These are phyloP conservation scores for Trichoderma asperelloides DNA, from an alignment of 495 filamentous ascomycete genomes.

Conservation along the genomic window DNA sequence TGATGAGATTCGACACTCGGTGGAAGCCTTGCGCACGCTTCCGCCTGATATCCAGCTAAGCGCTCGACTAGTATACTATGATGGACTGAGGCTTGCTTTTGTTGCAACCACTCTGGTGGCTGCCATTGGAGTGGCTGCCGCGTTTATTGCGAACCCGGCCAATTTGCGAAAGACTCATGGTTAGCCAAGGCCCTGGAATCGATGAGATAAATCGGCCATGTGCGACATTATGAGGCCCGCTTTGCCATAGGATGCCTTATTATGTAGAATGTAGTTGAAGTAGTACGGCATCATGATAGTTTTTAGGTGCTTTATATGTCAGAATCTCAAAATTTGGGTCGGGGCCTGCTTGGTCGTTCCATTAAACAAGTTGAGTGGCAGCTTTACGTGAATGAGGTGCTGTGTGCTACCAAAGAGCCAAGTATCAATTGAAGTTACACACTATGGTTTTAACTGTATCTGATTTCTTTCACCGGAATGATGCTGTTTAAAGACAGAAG, in stretches of 20 bases:
- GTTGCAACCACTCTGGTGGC: constrained; percentile 44
- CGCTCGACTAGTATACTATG: constrained; percentile 50
- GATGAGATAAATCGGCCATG: neutral
- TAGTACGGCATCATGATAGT: neutral
- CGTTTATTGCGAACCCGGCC: constrained; percentile 34
- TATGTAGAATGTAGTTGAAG: neutral
- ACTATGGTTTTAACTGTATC: too few relatives aligned
- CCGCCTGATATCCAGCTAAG: constrained; percentile 51
- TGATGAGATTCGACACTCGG: constrained; percentile 53
- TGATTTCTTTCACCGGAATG: too few relatives aligned
- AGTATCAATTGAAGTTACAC: too few relatives aligned
- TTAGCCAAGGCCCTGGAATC: neutral
- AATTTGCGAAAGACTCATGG: constrained; percentile 6
- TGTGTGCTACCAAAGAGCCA: too few relatives aligned
- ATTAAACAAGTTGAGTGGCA: too few relatives aligned
- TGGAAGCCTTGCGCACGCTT: constrained; percentile 43
- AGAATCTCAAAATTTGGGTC: too few relatives aligned
- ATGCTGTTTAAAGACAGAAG: neutral
- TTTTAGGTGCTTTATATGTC: too few relatives aligned
- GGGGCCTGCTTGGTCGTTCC: too few relatives aligned
- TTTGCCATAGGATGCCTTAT: neutral
- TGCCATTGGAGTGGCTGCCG: constrained; percentile 38
- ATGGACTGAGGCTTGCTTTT: constrained; percentile 48
- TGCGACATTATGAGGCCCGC: neutral
- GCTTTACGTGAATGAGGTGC: too few relatives aligned